Percentiles rank a stretch among this genome's conserved stretches.
These are phyloP conservation scores for Candida insectalens DNA, from an alignment of 805 yeast species.

Conservation along the genomic window DNA sequence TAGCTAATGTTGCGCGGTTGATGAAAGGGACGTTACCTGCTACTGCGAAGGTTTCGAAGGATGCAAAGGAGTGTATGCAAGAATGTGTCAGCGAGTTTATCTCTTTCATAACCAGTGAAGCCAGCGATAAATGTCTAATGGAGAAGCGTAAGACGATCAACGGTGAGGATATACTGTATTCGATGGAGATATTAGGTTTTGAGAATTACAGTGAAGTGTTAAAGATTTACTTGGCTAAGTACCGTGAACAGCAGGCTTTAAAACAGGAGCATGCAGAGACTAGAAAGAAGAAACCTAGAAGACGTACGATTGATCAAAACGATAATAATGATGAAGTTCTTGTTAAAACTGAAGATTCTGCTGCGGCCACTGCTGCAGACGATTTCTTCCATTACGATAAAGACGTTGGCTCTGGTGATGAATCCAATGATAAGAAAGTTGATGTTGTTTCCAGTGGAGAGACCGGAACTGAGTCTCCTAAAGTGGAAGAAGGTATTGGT, in stretches of 20 bases:
- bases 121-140: slow-evolving; percentile 50
- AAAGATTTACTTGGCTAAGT: slow-evolving; percentile 59
- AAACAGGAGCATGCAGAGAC: slow-evolving; percentile 58
- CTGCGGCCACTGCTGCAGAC: background rate
- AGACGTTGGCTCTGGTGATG: background rate
- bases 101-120: slow-evolving; percentile 58
- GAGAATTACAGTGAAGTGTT: slow-evolving; percentile 63
- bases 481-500: background rate
- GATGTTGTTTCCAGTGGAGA: slow-evolving; percentile 1
- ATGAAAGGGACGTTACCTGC: slow-evolving; percentile 69
- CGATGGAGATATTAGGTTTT: slow-evolving; percentile 57
- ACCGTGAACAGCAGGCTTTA: slow-evolving; percentile 65
- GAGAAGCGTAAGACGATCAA: slow-evolving; percentile 64
- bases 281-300: slow-evolving; percentile 14
- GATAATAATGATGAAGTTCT: background rate
- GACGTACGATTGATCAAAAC: background rate
- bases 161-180: slow-evolving; percentile 58
- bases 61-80: slow-evolving; percentile 70
- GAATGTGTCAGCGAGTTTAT: slow-evolving; percentile 60
- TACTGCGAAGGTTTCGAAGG: slow-evolving; percentile 70
- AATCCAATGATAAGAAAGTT: background rate
- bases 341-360: background rate
- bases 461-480: background rate
- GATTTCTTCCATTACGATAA: background rate
- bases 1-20: slow-evolving; percentile 60